Evolutionary conservation across 2,329 filamentous ascomycete genomes (phyloP), one percentile per base, ranked within the genome.

Genomic region (Botrytis byssoidea): DNA sequence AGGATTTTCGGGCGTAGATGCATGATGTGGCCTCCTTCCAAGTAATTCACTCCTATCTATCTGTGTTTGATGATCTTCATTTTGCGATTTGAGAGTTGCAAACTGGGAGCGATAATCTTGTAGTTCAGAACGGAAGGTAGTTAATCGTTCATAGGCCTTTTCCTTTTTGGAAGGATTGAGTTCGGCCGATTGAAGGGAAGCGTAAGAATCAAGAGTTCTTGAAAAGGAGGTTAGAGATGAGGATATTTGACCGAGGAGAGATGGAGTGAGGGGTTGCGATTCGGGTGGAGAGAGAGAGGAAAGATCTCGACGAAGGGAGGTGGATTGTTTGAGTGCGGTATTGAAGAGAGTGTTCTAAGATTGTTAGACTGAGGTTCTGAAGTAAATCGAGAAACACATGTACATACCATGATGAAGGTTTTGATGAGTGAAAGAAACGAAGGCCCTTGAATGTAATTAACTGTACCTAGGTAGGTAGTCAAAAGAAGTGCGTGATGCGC

Each of bases 151-250:
- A 76, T 90, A 87, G 1, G 95, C 96, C 81, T 98, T 97, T 74
- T 96, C 92, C 78, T 97, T 93, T 84, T 98, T 99, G 74, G 93
- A 92, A 7, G 92, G 88, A 73, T 97, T 95, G 46, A 97, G 89
- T 83, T 99, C 96, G 79, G 95, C 93, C 77, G 93, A 93, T 1
- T 95, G 92, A 44, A 97, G 89, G 72, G 88, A 88, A 79, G 92
- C 90, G 85, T 99, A 99, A 81, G 98, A 95, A 84, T 98, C 95
- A 77, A 99, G 88, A 0, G 94, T 97, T 75, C 96, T 93, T 65
- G 92, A 89, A 82, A 99, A 94, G 74, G 94, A 84, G 61, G 92
- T 90, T 44, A 97, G 85, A 22, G 93, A 93, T 32, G 90, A 91
- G n/a, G 92, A 91, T 76, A 94, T 89, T 83, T 94, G 92, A 80